Evolutionary conservation across 352 stramenopile genomes (phyloP).

Genomic region (Globisporangium okanoganense): DNA sequence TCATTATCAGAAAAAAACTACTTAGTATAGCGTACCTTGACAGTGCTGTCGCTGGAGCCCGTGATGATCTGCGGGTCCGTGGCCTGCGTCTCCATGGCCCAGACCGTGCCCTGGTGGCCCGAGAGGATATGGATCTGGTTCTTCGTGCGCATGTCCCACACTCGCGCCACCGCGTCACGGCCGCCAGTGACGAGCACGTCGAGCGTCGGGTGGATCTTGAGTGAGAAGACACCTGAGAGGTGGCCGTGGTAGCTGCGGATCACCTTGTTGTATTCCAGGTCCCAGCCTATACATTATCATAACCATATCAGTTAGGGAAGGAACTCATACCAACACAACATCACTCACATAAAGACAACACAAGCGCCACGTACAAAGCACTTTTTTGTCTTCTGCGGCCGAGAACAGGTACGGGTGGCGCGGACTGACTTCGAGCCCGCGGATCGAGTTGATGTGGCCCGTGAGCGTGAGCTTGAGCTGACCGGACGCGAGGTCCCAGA

Average conservation of each 20-base stretch:
- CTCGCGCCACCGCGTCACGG: conserved; percentile 82
- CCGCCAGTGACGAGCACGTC: conserved; percentile 98
- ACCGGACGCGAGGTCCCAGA: conserved; percentile 96
- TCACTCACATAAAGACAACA: not conserved
- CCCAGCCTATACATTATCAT: conserved; percentile 77
- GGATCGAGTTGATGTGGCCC: conserved; percentile 97
- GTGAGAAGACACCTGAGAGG: conserved; percentile 96
- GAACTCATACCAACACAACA: not conserved
- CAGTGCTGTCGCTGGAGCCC: conserved; percentile 91
- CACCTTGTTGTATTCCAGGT: conserved; percentile 99
- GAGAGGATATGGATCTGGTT: conserved; percentile 95
- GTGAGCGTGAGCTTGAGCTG: conserved; percentile 99
- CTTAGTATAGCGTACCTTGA: conserved; percentile 79
- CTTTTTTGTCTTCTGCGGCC: conserved; percentile 98
- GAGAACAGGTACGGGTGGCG: conserved; percentile 98
- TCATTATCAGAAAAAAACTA: not conserved
- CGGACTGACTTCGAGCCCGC: conserved; percentile 93
- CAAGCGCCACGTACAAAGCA: conserved; percentile 70
- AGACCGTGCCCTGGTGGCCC: conserved; percentile 97
- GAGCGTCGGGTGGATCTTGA: conserved; percentile 97
- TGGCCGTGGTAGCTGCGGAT: conserved; percentile 99
- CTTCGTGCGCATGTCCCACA: conserved; percentile 99
- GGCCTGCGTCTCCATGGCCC: conserved; percentile 92
- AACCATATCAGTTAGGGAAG: no score
- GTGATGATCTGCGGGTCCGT: conserved; percentile 96